Evolutionary conservation across 1,139 yeast genomes (phyloP), one percentile per base, ranked within the genome.

Genomic region (Yamadazyma atmosphaerica): DNA sequence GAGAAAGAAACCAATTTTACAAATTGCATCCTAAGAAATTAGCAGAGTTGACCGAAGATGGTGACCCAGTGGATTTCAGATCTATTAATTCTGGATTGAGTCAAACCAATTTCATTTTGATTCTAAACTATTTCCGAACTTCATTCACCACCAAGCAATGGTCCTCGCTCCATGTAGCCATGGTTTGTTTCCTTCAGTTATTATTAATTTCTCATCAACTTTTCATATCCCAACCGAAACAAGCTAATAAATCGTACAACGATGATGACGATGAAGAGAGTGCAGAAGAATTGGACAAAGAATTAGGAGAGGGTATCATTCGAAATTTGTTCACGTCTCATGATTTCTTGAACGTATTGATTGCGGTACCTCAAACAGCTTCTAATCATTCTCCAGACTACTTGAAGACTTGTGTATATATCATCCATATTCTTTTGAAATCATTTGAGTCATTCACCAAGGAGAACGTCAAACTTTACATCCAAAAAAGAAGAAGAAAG

Each of bases 111-210:
- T 80, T 88, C 42, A 72, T 80, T 32, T 67, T 84, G 29, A 68
- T 86, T 21, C 68, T 81, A 33, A 73, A 77, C 14, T 68, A 77
- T 43, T 63, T 88, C 55, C 64, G 83, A 29, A 74, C 71, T 16
- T 74, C 84, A 8, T 64, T 59, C 38, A 79, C 75, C 13, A 65
- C 73, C 4, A 71, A 61, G 54, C 61, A 68, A 32, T 79, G 82
- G 79, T 69, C 74, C 37, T 70, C 82, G 1, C 70, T 84, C 2
- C 90, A 86, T 49, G 86, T 89, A 1, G 79, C 84, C 1, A 75
- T 87, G 77, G 68, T 79, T 29, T 78, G 89, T 42, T 79, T 87
- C 53, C 74, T 75, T 29, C 87, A 86, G 46, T 61, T 89, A 30
- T 59, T 92, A 4, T 56, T 72, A 12, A 70, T 83, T 2, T 69